Base-by-base conservation (phyloP, 192 early-diverging fungal species). In the Diversispora eburnea region DNA sequence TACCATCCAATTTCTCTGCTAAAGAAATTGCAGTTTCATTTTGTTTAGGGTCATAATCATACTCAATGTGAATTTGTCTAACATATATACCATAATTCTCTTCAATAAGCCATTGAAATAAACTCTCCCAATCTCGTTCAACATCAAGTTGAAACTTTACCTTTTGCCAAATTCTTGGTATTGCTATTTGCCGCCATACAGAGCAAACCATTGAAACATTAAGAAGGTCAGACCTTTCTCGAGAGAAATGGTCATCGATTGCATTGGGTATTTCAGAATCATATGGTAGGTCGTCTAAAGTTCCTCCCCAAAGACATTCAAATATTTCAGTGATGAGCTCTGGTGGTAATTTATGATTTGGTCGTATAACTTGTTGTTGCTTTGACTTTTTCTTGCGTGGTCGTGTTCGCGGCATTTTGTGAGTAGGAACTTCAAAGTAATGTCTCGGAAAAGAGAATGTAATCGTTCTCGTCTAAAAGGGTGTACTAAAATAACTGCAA, bases 41-140 rank as follows among this genome's bases (percentile, higher is more conserved):
- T 8, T 45, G 61, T 63, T 63, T 63, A 19, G 61, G 61, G 41
- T 63, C 61, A 63, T 63, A 63, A 63, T 63, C 61, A 41, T 63
- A 63, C 43, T 63, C 61, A 17, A 63, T 8, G 42, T 63, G 42
- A 43, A 63, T 43, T 17, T 43, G 39, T n/a, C 61, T 63, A 17
- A 43, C 41, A n/a, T 43, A 63, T 63, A 17, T 45, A 41, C 61
- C 61, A 41, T 63, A 63, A 63, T 17, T 41, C n/a, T 15, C 61
- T 63, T 63, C 39, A 12, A 45, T 42, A 62, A 63, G 42, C 61
- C 42, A 63, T n/a, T 63, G 61, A 41, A 63, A 63, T 43, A 63
- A 43, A n/a, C 17, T n/a, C 5, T 63, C 61, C 61, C 61, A 63
- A 8, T 63, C 42, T 2, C 61, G 25, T 17, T 63, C 41, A 8